Evolutionary conservation across 345 rosid genomes (phyloP).

Genomic region (Boechera retrofracta): DNA sequence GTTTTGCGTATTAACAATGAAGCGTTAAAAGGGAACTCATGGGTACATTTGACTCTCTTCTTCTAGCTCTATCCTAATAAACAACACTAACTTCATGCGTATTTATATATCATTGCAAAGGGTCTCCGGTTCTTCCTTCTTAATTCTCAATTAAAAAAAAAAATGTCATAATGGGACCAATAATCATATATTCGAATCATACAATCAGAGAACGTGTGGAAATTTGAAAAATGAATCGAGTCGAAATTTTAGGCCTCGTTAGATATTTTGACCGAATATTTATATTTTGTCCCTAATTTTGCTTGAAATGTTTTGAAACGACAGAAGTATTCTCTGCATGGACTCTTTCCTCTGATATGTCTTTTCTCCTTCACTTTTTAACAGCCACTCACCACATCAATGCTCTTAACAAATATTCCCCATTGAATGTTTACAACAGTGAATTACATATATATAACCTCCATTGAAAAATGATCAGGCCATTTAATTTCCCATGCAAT

Average conservation of each 20-base stretch:
- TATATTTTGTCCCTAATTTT: not conserved
- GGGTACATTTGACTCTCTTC: constrained; percentile 41
- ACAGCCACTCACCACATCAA: constrained; percentile 3
- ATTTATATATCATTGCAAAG: constrained; percentile 20
- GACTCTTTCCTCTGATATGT: constrained; percentile 15
- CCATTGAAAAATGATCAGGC: not conserved
- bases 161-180: constrained; percentile 20
- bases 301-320: constrained; percentile 25
- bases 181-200: constrained; percentile 20
- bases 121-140: not conserved
- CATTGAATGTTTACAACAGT: not conserved
- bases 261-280: constrained; percentile 35
- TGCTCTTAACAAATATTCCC: constrained; percentile 1
- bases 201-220: constrained; percentile 7
- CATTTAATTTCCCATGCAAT: constrained; percentile 12
- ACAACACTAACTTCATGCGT: not conserved
- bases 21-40: constrained; percentile 46
- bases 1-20: constrained; percentile 33
- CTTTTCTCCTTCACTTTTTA: constrained; percentile 6
- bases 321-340: constrained; percentile 33
- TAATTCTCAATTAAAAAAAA: constrained; percentile 11
- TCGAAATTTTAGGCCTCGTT: constrained; percentile 29
- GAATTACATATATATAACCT: not conserved
- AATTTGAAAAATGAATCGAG: constrained; percentile 37
- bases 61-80: not conserved